Evolutionary conservation across 169 alveolate genomes (phyloP), one percentile per base, ranked within the genome.

Genomic region (Plasmodium cynomolgi): DNA sequence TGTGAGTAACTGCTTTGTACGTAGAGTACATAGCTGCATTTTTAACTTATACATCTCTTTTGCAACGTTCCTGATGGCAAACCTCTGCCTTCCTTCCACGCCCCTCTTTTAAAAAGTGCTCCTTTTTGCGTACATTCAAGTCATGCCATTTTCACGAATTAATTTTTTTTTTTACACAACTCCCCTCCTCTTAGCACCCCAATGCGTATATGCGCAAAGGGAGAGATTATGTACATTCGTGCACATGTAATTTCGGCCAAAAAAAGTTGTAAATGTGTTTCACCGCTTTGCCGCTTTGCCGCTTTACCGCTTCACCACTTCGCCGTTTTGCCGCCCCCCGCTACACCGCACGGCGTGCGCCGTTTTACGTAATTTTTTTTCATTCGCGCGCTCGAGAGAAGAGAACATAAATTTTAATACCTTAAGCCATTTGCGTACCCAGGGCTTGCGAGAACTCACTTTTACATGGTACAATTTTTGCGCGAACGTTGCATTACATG

Each of bases 141-240:
- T 34, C 50, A 77, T 9, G 50, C 26, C 26, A 39, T 77, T 31
- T 77, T 37, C 62, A 77, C 84, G 41, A 77, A 77, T 58, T 58
- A 58, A 58, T 77, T 77, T 77, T 77, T 77, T 77, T 77, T 39
- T 77, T 77, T 39, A 77, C 82, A 15, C 84, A 77, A 2, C 84
- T 8, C 84, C 29, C 31, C 33, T 5, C 17, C 29, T 4, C 6
- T 4, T 33, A 34, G 50, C 33, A 33, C 50, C 5, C 20, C 23
- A 33, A 77, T 77, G 31, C 20, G 23, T 77, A 37, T 20, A 44
- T 77, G 50, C 50, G 13, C 62, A 37, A n/a, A 33, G 2, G 31
- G 8, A 58, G 74, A 58, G 74, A 17, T 58, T 58, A 58, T 77
- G 50, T 77, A 33, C 50, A 77, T 77, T n/a, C 4, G 84, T 77